phyloP scores from a whole-genome alignment of 169 alveolate genomes.

The Miamiensis avidus region DNA sequence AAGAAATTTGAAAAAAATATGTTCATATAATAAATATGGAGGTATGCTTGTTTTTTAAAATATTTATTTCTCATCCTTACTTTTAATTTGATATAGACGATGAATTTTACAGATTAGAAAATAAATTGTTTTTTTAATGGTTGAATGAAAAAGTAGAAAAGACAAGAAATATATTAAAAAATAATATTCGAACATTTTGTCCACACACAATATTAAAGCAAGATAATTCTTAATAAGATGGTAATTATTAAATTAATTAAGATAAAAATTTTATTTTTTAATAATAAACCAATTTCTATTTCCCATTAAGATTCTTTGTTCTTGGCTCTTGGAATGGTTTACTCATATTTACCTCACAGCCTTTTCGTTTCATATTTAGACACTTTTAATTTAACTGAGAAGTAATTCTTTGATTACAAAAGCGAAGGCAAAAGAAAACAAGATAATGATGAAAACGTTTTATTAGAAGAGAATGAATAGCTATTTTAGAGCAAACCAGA shows the following conservation, averaged over 20 bases:
- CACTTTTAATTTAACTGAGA: not conserved
- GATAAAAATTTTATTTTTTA: too few relatives aligned
- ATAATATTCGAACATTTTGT: not conserved
- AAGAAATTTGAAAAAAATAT: not conserved
- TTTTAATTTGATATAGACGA: not conserved
- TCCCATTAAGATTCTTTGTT: not conserved
- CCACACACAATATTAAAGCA: not conserved
- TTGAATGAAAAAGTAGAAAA: too few relatives aligned
- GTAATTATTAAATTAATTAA: not conserved
- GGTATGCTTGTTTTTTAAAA: not conserved
- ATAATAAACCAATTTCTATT: too few relatives aligned
- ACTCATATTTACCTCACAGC: too few relatives aligned
- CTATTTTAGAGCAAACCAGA: not conserved
- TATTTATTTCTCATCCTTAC: not conserved
- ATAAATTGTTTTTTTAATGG: not conserved
- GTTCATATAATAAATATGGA: not conserved
- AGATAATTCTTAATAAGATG: not conserved
- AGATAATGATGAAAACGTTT: not conserved
- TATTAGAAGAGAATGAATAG: not conserved
- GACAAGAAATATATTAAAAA: too few relatives aligned
- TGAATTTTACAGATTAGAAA: not conserved
- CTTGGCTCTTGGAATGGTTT: not conserved
- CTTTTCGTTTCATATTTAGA: not conserved
- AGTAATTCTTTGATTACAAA: not conserved
- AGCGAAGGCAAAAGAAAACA: not conserved